Conservation (phyloP, 805 yeast species). For the Candida krabiensis region DNA sequence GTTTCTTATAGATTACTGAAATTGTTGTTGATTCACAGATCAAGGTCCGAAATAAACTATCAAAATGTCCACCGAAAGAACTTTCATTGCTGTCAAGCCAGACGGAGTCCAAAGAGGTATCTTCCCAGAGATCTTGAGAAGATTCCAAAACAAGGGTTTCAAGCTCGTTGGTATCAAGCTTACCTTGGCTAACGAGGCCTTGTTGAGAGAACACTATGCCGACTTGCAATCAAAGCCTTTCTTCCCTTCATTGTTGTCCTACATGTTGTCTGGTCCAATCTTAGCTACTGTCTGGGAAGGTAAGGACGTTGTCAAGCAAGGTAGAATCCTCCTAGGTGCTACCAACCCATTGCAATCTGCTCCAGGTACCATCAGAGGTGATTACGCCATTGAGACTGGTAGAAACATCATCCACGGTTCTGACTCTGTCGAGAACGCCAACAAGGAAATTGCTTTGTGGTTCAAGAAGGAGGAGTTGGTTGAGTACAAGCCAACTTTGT, state of each 20-base stretch:
- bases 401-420: constrained; percentile 99
- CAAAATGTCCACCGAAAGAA: constrained; percentile 72
- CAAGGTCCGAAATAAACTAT: too few relatives aligned
- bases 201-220: constrained; percentile 90
- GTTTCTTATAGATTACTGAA: too few relatives aligned
- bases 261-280: constrained; percentile 98
- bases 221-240: constrained; percentile 96
- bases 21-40: too few relatives aligned
- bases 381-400: constrained; percentile 97
- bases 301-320: constrained; percentile 98
- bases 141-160: constrained; percentile 97
- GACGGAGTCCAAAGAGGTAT: constrained; percentile 99
- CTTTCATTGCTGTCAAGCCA: constrained; percentile 93
- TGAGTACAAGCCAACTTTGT: constrained; percentile 83
- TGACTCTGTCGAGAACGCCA: constrained; percentile 97
- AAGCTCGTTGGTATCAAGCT: constrained; percentile 96
- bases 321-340: constrained; percentile 97
- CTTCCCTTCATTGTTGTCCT: constrained; percentile 93
- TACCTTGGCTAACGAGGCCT: constrained; percentile 79
- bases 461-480: constrained; percentile 96
- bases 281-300: constrained; percentile 99
- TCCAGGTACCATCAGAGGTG: constrained; percentile 99
- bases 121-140: constrained; percentile 81
- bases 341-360: constrained; percentile 97
- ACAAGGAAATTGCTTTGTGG: constrained; percentile 96